Percentiles rank a stretch among this genome's conserved stretches.
phyloP scores from a whole-genome alignment of 2,329 filamentous ascomycete species.

The Botryosphaeria dothidea region DNA sequence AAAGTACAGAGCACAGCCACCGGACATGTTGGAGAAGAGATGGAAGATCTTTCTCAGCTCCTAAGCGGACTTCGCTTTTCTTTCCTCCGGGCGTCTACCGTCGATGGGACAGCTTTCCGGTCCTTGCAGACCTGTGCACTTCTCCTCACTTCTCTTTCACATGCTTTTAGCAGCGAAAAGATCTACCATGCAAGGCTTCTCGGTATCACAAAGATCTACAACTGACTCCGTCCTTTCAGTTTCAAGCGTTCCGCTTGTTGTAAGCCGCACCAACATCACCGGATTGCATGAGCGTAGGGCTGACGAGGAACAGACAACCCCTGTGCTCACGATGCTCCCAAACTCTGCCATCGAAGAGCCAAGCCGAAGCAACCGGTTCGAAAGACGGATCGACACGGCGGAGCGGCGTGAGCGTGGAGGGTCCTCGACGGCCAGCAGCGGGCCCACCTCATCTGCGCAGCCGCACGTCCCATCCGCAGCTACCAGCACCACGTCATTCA shows the following conservation, averaged over 20 bases:
- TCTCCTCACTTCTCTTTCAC: too few species aligned
- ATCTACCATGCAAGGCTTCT: too few species aligned
- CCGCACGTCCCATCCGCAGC: neutral
- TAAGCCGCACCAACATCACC: neutral
- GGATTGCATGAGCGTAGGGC: neutral
- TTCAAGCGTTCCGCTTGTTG: neutral
- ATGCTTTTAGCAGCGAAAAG: too few species aligned
- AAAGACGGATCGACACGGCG: neutral
- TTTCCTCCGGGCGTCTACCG: too few species aligned
- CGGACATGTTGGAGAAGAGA: too few species aligned
- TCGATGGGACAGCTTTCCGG: too few species aligned
- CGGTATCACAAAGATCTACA: neutral
- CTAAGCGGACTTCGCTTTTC: too few species aligned
- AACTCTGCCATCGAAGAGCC: neutral
- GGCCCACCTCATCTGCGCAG: neutral
- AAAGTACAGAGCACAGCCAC: too few species aligned
- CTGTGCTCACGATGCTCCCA: neutral
- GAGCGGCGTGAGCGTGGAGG: neutral
- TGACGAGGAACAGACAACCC: neutral
- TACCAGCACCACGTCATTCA: conserved; percentile 4
- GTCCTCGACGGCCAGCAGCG: neutral
- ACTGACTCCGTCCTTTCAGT: neutral
- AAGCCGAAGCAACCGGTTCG: neutral
- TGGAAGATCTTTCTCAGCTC: too few species aligned
- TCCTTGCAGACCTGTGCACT: too few species aligned